Conservation (phyloP, 768 basidiomycete genomes). For the Piloderma croceum region DNA sequence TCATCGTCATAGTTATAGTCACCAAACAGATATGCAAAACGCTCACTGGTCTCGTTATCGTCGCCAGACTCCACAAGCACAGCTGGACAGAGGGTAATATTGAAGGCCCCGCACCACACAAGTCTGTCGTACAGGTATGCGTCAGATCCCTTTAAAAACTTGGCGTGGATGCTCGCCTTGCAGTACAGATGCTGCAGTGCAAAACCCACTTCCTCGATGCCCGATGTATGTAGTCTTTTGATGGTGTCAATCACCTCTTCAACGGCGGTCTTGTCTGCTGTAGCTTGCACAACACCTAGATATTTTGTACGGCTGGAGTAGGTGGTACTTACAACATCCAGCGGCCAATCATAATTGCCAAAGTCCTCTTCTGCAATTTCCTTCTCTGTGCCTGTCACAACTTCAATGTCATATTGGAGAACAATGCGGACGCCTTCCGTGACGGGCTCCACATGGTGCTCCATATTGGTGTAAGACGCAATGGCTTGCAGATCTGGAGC, state of each 20-base stretch:
- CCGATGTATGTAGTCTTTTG: background rate
- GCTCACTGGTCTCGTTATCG: too few relatives aligned
- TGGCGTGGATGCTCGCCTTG: too few relatives aligned
- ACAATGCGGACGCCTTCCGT: too few relatives aligned
- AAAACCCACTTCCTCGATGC: constrained; percentile 7
- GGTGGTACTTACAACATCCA: constrained; percentile 14
- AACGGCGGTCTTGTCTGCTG: background rate
- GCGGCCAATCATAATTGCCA: constrained; percentile 15
- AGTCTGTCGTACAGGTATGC: constrained; percentile 10
- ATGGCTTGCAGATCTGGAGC: constrained; percentile 7
- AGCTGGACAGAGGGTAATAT: too few relatives aligned
- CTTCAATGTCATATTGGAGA: too few relatives aligned
- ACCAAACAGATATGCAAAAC: too few relatives aligned
- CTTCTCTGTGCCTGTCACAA: constrained; percentile 1
- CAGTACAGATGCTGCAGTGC: constrained; percentile 12
- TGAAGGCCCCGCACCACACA: too few relatives aligned
- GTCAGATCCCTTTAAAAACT: constrained; percentile 16
- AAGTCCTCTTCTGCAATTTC: background rate
- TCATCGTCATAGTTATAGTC: too few relatives aligned
- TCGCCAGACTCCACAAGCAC: too few relatives aligned
- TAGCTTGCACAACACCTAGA: constrained; percentile 8
- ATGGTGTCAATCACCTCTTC: background rate
- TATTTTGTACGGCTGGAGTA: constrained; percentile 10
- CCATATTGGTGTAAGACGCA: constrained; percentile 17
- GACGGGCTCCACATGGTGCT: constrained; percentile 15